A percentile compares a stretch with the other conserved stretches of the same genome.
phyloP scores from a whole-genome alignment of 2,329 filamentous ascomycete genomes.

The Penicillium hesseltinei region DNA sequence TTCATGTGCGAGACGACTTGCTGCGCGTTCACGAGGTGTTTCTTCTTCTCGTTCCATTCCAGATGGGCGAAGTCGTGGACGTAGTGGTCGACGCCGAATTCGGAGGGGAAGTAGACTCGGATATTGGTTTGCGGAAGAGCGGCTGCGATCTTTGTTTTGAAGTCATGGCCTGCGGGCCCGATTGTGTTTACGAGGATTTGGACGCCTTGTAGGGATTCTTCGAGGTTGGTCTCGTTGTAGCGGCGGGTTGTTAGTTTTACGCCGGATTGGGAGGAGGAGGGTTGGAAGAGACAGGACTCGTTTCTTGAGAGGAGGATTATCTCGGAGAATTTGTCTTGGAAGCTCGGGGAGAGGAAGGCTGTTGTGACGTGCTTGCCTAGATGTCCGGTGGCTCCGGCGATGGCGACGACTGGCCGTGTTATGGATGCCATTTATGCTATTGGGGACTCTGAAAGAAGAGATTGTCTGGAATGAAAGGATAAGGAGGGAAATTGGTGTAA shows the following conservation, averaged over 20 bases:
- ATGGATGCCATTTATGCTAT: background rate
- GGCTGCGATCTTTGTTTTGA: constrained; percentile 30
- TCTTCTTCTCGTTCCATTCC: constrained; percentile 12
- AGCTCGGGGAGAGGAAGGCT: constrained; percentile 23
- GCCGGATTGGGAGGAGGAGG: background rate
- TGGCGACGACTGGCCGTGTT: constrained; percentile 19
- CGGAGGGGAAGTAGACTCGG: constrained; percentile 36
- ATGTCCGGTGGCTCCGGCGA: constrained; percentile 25
- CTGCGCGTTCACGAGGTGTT: background rate
- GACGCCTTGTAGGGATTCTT: constrained; percentile 27
- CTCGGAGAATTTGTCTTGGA: constrained; percentile 22
- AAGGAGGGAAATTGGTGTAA: background rate
- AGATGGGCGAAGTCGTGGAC: constrained; percentile 10
- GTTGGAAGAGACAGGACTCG: constrained; percentile 7
- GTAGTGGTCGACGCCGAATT: constrained; percentile 42
- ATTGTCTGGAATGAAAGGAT: background rate
- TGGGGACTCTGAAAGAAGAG: background rate
- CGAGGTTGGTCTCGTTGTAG: constrained; percentile 24
- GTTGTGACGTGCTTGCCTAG: constrained; percentile 19
- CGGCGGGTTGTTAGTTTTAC: constrained; percentile 16
- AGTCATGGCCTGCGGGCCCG: constrained; percentile 26
- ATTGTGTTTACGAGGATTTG: constrained; percentile 36
- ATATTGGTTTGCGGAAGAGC: constrained; percentile 25
- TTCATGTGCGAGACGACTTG: constrained; percentile 11
- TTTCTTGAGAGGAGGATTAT: constrained; percentile 25